These are phyloP conservation scores for Saccharomycopsis selenospora DNA, from an alignment of 805 yeast genomes.

Conservation along the genomic window DNA sequence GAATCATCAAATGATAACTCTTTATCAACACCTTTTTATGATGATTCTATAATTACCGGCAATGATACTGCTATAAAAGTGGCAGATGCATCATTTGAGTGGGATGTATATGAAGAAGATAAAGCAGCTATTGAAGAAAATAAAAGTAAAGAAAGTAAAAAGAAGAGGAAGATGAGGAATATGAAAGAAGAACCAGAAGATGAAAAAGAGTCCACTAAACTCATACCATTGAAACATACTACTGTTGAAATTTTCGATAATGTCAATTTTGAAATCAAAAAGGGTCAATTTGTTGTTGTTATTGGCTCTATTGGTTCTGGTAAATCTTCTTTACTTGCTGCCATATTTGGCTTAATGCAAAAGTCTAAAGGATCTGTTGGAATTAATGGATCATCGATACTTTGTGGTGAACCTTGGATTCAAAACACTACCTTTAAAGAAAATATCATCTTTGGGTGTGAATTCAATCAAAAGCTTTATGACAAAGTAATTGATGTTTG, in stretches of 20 bases:
- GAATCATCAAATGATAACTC: no score
- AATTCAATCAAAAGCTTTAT: slow-evolving; percentile 42
- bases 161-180: slow-evolving; percentile 5
- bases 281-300: slow-evolving; percentile 62
- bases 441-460: slow-evolving; percentile 53
- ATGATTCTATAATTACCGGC: no score
- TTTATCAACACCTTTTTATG: neutral
- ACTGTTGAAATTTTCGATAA: slow-evolving; percentile 49
- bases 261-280: slow-evolving; percentile 40
- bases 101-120: no score
- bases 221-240: slow-evolving; percentile 60
- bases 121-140: no score
- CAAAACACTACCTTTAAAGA: slow-evolving; percentile 65
- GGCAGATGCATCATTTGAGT: no score
- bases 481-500: slow-evolving; percentile 50
- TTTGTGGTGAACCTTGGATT: slow-evolving; percentile 57
- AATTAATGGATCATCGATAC: slow-evolving; percentile 40
- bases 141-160: neutral
- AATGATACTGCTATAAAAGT: no score
- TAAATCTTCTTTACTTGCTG: slow-evolving; percentile 60
- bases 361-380: slow-evolving; percentile 42
- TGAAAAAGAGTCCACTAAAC: neutral
- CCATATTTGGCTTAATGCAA: slow-evolving; percentile 61
- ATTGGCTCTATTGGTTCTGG: slow-evolving; percentile 79
- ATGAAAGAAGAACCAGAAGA: slow-evolving; percentile 3